These are phyloP conservation scores for Arthrobotrys entomopaga DNA, from an alignment of 2,329 filamentous ascomycete genomes.

Conservation along the genomic window DNA sequence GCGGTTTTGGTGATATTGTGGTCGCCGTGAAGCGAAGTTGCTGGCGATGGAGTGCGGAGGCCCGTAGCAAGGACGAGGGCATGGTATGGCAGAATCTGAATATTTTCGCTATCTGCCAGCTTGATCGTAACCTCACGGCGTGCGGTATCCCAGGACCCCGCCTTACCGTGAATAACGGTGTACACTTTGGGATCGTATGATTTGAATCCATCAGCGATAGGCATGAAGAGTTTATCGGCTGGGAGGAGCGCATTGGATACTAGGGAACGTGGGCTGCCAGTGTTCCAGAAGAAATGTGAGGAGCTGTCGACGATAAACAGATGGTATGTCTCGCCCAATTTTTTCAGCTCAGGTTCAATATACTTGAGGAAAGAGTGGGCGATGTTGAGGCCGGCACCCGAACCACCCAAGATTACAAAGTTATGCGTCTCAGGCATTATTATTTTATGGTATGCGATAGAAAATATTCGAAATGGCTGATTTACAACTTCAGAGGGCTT, in stretches of 20 bases:
- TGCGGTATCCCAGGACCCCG: constrained; percentile 59
- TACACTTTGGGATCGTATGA: constrained; percentile 63
- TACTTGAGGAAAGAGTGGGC: constrained; percentile 69
- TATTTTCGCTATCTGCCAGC: too few relatives aligned
- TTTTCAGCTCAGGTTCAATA: constrained; percentile 64
- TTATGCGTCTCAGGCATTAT: constrained; percentile 61
- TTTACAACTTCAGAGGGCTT: too few relatives aligned
- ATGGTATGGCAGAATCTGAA: too few relatives aligned
- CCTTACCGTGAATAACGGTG: constrained; percentile 64
- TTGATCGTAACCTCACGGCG: too few relatives aligned
- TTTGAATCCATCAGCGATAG: constrained; percentile 62
- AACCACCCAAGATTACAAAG: constrained; percentile 68
- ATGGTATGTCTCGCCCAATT: constrained; percentile 61
- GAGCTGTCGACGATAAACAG: constrained; percentile 65
- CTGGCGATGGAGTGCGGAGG: constrained; percentile 62
- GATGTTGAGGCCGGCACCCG: constrained; percentile 66
- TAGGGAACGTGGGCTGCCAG: constrained; percentile 65
- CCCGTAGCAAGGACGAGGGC: too few relatives aligned
- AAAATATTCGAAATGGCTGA: too few relatives aligned
- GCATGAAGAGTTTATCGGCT: constrained; percentile 65
- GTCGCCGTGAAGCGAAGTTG: constrained; percentile 49
- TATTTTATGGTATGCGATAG: too few relatives aligned
- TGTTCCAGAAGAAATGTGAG: constrained; percentile 63
- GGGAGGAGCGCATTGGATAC: constrained; percentile 64
- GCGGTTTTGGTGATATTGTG: constrained; percentile 58